phyloP scores from a whole-genome alignment of 2,329 filamentous ascomycete genomes.

The Pseudogymnoascus sp. region DNA sequence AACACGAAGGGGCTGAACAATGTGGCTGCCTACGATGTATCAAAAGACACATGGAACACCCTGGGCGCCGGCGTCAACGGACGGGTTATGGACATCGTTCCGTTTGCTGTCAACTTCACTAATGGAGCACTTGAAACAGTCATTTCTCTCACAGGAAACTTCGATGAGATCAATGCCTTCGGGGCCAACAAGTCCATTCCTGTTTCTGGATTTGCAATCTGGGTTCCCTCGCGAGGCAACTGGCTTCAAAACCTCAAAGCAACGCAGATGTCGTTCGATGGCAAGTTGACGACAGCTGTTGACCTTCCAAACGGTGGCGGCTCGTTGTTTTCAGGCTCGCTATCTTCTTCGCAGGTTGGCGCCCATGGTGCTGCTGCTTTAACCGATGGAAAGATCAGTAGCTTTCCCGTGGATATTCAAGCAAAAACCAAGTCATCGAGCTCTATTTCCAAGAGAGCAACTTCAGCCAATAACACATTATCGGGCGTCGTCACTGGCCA shows the following conservation, averaged over 20 bases:
- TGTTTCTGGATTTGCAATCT: slow-evolving; percentile 76
- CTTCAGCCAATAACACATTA: slow-evolving; percentile 36
- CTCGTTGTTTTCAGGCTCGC: slow-evolving; percentile 74
- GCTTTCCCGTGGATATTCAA: slow-evolving; percentile 52
- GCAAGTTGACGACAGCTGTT: slow-evolving; percentile 66
- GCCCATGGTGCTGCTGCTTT: slow-evolving; percentile 69
- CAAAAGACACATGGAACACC: slow-evolving; percentile 64
- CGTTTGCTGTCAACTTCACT: slow-evolving; percentile 73
- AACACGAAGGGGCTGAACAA: slow-evolving; percentile 61
- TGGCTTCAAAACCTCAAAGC: slow-evolving; percentile 79
- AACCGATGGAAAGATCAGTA: slow-evolving; percentile 42
- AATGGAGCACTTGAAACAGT: slow-evolving; percentile 61
- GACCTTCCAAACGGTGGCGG: slow-evolving; percentile 51
- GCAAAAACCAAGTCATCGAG: slow-evolving; percentile 32
- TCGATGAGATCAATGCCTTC: slow-evolving; percentile 66
- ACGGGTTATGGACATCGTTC: slow-evolving; percentile 65
- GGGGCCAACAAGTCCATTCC: slow-evolving; percentile 52
- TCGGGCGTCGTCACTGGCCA: slow-evolving; percentile 70
- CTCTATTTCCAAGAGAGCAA: slow-evolving; percentile 41
- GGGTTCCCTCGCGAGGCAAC: slow-evolving; percentile 78
- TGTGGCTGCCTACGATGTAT: slow-evolving; percentile 68
- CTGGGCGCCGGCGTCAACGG: slow-evolving; percentile 85
- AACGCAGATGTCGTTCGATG: slow-evolving; percentile 59
- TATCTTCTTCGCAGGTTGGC: slow-evolving; percentile 68
- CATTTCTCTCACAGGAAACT: slow-evolving; percentile 74